Conservation (phyloP, 2,329 filamentous ascomycete species). For the Pseudovirgaria hyperparasitica region DNA sequence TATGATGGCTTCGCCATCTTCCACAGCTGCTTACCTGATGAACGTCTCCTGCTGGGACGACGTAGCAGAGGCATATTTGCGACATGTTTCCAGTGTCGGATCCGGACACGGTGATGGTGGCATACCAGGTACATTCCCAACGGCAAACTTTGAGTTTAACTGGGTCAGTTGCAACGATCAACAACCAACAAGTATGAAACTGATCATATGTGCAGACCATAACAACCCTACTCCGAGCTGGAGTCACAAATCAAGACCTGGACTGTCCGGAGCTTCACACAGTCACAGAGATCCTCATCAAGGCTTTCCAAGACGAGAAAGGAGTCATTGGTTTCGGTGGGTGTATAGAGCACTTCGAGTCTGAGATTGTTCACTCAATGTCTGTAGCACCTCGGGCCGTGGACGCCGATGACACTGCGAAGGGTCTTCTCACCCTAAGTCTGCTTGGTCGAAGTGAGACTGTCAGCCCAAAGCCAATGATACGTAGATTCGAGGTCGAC, state of each 20-base stretch:
- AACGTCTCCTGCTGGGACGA: conserved; percentile 16
- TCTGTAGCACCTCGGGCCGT: conserved; percentile 15
- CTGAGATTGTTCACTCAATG: too few relatives aligned
- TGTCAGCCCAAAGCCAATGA: conserved; percentile 7
- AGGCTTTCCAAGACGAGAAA: too few relatives aligned
- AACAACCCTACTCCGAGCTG: too few relatives aligned
- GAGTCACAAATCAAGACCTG: too few relatives aligned
- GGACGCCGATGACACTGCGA: conserved; percentile 1
- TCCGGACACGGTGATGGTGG: conserved; percentile 6
- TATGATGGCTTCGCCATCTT: conserved; percentile 26
- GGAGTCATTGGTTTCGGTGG: too few relatives aligned
- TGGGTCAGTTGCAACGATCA: too few relatives aligned
- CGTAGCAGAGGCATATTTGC: conserved; percentile 18
- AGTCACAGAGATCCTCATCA: too few relatives aligned
- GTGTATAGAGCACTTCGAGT: too few relatives aligned
- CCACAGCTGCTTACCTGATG: conserved; percentile 25
- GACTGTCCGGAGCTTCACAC: too few relatives aligned
- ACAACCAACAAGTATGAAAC: too few relatives aligned
- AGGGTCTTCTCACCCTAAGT: conserved; percentile 1
- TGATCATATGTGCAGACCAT: too few relatives aligned
- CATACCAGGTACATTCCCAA: conserved; percentile 17
- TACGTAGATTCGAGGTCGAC: conserved; percentile 18
- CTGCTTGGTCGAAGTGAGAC: conserved; percentile 4
- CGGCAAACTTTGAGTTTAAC: conserved; percentile 14
- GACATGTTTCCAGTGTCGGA: conserved; percentile 5